Evolutionary conservation across 805 yeast species (phyloP), one percentile per base, ranked within the genome.

Genomic region (Candida takata): DNA sequence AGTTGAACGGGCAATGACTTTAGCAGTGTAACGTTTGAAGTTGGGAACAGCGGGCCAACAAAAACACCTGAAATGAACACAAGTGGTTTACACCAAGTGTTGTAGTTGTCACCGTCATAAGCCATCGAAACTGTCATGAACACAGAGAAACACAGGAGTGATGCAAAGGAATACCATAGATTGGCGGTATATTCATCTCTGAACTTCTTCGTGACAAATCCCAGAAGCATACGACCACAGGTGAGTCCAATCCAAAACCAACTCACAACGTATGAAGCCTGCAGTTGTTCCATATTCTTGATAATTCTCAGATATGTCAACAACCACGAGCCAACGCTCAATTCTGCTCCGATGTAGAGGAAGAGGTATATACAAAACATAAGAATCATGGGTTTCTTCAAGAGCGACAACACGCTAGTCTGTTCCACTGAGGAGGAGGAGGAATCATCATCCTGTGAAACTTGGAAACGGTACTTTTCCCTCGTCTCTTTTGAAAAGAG

Each of bases 191-290:
- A 64, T 47, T 72, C 81, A 44, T 61, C 69, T 14, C 42, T 50
- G 45, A 75, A 76, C 34, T 46, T 60, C 35, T 62, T 58, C 0
- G 81, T 74, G 8, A 66, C 70, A 49, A 75, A 73, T 1, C 81
- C 80, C 8, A 81, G 56, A 4, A 63, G 43, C 29, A 81, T 55
- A 41, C 90, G 61, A 0, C 90, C 90, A 12, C 69, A 41, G 0
- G 87, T 77, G 15, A 81, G 54, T 1, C 90, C 90, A 17, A 70
- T 69, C 87, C 87, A 81, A 50, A 70, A 80, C 12, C 84, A 79
- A 5, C 85, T 70, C 1, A 81, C 75, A 11, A 79, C 74, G 48
- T 73, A 77, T 8, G 86, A 81, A 50, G 76, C 71, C 15, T 61
- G 52, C 1, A 61, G 47, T 23, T 61, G 61, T 33, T 63, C 59